Conservation (phyloP, 129 eudicot species). For the Mikania micrantha region DNA sequence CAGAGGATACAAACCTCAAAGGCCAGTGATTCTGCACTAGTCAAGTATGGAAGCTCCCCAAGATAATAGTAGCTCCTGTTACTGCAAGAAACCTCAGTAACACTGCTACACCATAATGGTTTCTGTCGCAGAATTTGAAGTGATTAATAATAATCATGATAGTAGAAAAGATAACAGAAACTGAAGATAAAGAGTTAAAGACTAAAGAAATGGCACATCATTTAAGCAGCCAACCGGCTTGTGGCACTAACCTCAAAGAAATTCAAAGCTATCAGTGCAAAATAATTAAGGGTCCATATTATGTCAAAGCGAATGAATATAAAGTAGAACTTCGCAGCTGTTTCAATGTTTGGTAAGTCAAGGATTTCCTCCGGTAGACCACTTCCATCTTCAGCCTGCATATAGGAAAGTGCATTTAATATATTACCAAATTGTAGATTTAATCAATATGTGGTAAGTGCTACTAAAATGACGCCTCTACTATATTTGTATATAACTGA, state of each 20-base stretch:
- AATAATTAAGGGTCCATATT: conserved; percentile 74
- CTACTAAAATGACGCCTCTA: background rate
- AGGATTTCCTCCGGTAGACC: conserved; percentile 93
- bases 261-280: conserved; percentile 68
- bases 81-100: conserved; percentile 44
- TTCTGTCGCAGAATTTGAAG: conserved; percentile 37
- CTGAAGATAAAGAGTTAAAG: background rate
- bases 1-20: conserved; percentile 55
- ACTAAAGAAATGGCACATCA: background rate
- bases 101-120: conserved; percentile 82
- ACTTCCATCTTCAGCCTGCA: conserved; percentile 94
- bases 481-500: background rate
- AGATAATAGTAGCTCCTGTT: conserved; percentile 77
- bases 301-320: conserved; percentile 56
- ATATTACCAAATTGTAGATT: background rate
- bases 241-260: conserved; percentile 70
- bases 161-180: background rate
- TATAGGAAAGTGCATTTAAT: background rate
- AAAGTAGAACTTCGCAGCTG: conserved; percentile 66
- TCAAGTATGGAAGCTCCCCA: conserved; percentile 85
- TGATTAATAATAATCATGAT: background rate
- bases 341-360: conserved; percentile 51
- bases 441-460: background rate
- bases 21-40: conserved; percentile 59
- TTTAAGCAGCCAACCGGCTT: background rate